Percentiles rank a stretch among this genome's conserved stretches.
phyloP scores from a whole-genome alignment of 2,329 filamentous ascomycete species.

The Cladophialophora yegresii region DNA sequence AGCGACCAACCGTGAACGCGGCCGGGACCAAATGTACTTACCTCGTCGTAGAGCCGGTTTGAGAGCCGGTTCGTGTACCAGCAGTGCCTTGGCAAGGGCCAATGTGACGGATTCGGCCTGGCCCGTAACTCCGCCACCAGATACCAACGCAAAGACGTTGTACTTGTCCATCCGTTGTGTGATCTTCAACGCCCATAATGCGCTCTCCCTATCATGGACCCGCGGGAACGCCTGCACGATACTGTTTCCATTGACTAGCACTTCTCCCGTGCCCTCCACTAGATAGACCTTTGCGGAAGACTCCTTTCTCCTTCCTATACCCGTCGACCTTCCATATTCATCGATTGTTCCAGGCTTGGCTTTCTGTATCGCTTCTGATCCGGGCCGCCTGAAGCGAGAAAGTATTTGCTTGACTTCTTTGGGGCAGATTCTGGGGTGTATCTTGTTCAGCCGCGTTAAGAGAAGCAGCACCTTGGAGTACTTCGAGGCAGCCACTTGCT shows the following conservation, averaged over 20 bases:
- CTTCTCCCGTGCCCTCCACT: conserved; percentile 89
- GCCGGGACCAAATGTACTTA: conserved; percentile 54
- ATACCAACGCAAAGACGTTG: conserved; percentile 85
- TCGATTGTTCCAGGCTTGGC: conserved; percentile 69
- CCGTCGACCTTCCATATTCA: conserved; percentile 73
- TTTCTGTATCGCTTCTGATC: conserved; percentile 69
- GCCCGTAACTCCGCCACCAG: conserved; percentile 87
- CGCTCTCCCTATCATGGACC: conserved; percentile 91
- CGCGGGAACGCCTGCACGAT: conserved; percentile 79
- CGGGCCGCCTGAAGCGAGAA: conserved; percentile 69
- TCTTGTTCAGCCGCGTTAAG: conserved; percentile 78
- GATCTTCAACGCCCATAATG: conserved; percentile 82
- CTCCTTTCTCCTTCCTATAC: conserved; percentile 82
- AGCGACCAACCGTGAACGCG: conserved; percentile 17
- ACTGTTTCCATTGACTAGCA: conserved; percentile 86
- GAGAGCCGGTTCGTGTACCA: conserved; percentile 88
- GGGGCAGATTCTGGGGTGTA: conserved; percentile 76
- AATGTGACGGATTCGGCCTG: conserved; percentile 94
- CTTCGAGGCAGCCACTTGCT: conserved; percentile 72
- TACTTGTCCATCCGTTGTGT: conserved; percentile 90
- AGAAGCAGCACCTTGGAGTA: conserved; percentile 76
- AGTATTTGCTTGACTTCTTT: conserved; percentile 67
- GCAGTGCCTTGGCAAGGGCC: conserved; percentile 81
- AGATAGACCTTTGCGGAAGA: conserved; percentile 82
- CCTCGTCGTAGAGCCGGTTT: conserved; percentile 86